These are phyloP conservation scores for Penicillium sp. DNA, from an alignment of 2,329 filamentous ascomycete genomes.

Conservation along the genomic window DNA sequence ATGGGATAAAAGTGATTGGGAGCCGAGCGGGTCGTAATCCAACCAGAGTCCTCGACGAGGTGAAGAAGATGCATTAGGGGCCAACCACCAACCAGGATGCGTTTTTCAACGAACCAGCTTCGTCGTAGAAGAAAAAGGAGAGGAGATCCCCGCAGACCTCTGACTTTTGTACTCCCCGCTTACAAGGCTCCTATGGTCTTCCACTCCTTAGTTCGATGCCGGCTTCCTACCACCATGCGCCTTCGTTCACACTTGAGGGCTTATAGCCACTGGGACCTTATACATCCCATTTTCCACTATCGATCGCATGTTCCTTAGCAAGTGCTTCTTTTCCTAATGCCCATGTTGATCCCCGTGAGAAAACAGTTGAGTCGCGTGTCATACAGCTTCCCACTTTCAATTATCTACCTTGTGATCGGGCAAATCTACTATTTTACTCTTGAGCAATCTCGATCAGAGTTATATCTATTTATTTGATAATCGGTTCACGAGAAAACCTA, in stretches of 20 bases:
- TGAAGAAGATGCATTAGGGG: conserved; percentile 28
- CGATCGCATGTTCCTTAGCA: neutral
- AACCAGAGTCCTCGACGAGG: conserved; percentile 19
- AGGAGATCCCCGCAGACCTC: conserved; percentile 15
- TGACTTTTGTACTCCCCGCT: conserved; percentile 11
- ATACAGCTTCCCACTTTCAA: neutral
- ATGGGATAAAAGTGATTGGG: conserved; percentile 15
- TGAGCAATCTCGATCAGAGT: neutral
- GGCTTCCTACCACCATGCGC: conserved; percentile 12
- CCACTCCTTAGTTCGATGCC: conserved; percentile 7
- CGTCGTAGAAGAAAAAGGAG: neutral
- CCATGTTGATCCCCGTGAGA: neutral
- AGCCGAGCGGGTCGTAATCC: conserved; percentile 21
- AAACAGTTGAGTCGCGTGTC: conserved; percentile 4
- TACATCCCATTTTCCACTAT: neutral
- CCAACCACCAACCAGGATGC: conserved; percentile 1
- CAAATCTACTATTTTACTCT: neutral
- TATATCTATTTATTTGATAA: neutral
- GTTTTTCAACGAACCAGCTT: conserved; percentile 11
- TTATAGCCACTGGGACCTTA: neutral
- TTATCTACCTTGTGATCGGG: neutral
- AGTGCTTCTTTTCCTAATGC: neutral
- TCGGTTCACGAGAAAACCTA: neutral
- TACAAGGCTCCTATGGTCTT: neutral
- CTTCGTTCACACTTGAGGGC: conserved; percentile 6